Evolutionary conservation across 73 alveolate genomes (phyloP), one percentile per base, ranked within the genome.

Genomic region (Blepharisma japonicum): DNA sequence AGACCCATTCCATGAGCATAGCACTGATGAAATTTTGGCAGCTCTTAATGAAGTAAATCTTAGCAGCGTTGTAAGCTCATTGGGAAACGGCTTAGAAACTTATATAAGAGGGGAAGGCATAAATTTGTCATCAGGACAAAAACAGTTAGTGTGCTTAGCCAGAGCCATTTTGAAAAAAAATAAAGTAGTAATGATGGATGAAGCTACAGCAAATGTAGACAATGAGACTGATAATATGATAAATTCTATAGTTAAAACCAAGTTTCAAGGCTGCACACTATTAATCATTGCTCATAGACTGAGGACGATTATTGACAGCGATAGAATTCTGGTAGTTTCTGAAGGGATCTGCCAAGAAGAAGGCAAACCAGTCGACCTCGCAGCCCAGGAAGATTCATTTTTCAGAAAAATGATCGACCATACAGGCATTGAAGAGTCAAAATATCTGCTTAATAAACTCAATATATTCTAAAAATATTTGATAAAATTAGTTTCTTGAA

Each of bases 141-240:
- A 86, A 47, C 77, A 86, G 77, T 68, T 86, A 47, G 55, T 86
- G 45, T 86, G 93, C 23, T 79, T 86, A n/a, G 93, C 93, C 20
- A 82, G 90, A 55, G 88, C 85, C 42, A 76, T 86, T 32, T 77
- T 87, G 6, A 77, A 79, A 42, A 68, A 87, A 48, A 87, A 83
- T 48, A 87, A 87, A 68, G 77, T 87, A 23, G 53, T 87, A 42
- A 82, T 87, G 14, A 51, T 87, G 49, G 94, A 87, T 55, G 94
- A 87, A 55, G 90, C 94, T 18, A 87, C 94, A 0, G 90, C 90
- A 11, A 87, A 83, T 51, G 85, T 87, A 7, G 94, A 87, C 42
- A 67, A 77, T 20, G 68, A 80, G 25, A 87, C 94, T 32, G 94
- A 87, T 56, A 77, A 66, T 25, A 50, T 83, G 14, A 87, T 87